Evolutionary conservation across 2,329 filamentous ascomycete genomes (phyloP).

Genomic region (Orbilia javanica): DNA sequence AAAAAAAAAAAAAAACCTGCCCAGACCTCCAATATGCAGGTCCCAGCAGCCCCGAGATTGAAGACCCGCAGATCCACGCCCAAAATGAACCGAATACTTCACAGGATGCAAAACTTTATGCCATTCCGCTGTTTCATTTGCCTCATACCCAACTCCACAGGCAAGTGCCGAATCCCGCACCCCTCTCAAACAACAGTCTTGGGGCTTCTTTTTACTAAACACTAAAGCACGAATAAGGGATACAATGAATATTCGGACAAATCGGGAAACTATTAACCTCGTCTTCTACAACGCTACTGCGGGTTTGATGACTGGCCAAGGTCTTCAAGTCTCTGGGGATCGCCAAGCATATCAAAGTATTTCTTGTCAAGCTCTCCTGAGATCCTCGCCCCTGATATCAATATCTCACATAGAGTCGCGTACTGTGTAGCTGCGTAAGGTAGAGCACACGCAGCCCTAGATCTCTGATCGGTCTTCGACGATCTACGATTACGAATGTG

Average conservation of each 20-base stretch:
- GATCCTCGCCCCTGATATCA: background rate
- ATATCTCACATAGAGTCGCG: background rate
- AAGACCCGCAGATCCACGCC: constrained; percentile 35
- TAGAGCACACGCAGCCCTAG: background rate
- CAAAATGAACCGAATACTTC: constrained; percentile 13
- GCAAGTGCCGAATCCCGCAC: constrained; percentile 25
- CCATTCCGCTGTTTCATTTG: constrained; percentile 56
- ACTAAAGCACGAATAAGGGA: constrained; percentile 48
- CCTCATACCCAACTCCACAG: constrained; percentile 34
- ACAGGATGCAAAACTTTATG: constrained; percentile 22
- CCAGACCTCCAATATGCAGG: constrained; percentile 22
- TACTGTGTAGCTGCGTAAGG: background rate
- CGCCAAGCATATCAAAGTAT: constrained; percentile 1
- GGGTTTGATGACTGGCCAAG: constrained; percentile 7
- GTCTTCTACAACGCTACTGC: constrained; percentile 31
- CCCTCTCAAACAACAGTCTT: background rate
- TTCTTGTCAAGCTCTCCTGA: background rate
- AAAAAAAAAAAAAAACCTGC: background rate
- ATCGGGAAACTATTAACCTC: constrained; percentile 41
- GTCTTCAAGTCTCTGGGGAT: background rate
- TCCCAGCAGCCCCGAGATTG: constrained; percentile 34
- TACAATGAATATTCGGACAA: constrained; percentile 4
- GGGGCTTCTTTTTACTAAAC: background rate
- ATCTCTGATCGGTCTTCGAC: background rate
- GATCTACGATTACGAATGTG: background rate